Conservation (phyloP, 257 asterid genomes). For the Jacaranda copaia region DNA sequence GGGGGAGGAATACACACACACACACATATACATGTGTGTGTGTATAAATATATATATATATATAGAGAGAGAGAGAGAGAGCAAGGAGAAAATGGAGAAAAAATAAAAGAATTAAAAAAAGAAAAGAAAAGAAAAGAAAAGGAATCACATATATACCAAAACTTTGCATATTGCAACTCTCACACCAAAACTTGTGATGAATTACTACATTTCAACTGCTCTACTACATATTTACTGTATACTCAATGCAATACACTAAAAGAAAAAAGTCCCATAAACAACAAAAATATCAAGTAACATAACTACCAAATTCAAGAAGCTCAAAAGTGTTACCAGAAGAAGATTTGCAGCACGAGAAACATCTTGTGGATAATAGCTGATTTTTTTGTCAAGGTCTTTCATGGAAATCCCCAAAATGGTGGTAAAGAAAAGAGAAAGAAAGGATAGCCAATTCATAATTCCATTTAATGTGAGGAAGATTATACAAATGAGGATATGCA, state of each 20-base stretch:
- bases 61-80: neutral
- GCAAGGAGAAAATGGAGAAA: slow-evolving; percentile 1
- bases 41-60: neutral
- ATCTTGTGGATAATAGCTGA: slow-evolving; percentile 92
- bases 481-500: slow-evolving; percentile 7
- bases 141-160: slow-evolving; percentile 15
- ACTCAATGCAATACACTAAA: slow-evolving; percentile 17
- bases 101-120: neutral
- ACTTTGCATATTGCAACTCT: slow-evolving; percentile 4
- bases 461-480: neutral
- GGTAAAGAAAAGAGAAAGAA: slow-evolving; percentile 9
- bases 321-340: slow-evolving; percentile 70
- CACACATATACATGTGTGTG: neutral
- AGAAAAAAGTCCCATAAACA: slow-evolving; percentile 1
- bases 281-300: slow-evolving; percentile 28
- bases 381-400: slow-evolving; percentile 67
- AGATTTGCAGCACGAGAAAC: slow-evolving; percentile 85
- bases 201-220: slow-evolving; percentile 17
- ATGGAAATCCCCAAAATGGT: slow-evolving; percentile 30
- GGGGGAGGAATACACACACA: slow-evolving; percentile 3
- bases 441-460: slow-evolving; percentile 1
- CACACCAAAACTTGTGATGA: slow-evolving; percentile 17
- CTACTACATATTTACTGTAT: slow-evolving; percentile 6
- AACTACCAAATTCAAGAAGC: slow-evolving; percentile 24
- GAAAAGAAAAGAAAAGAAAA: neutral